Percentiles rank a stretch among this genome's conserved stretches.
These are phyloP conservation scores for Ichthyophthirius multifiliis DNA, from an alignment of 169 alveolate genomes.

Conservation along the genomic window DNA sequence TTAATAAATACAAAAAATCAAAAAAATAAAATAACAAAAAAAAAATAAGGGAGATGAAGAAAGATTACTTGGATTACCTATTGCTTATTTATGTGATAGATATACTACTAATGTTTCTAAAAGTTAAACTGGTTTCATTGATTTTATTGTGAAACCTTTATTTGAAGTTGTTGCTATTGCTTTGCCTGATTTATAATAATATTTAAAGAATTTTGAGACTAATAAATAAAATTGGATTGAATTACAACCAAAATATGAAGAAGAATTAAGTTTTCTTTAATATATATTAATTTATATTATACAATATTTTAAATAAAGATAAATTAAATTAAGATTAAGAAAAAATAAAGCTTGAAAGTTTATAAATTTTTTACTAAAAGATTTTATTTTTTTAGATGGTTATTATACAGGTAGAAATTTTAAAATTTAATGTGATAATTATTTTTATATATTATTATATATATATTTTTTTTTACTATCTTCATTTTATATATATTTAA, in stretches of 20 bases:
- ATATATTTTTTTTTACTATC: no score
- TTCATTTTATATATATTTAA: no score
- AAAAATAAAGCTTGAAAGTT: no score
- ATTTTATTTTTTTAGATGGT: no score
- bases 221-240: conserved; percentile 13
- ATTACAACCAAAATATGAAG: conserved; percentile 5
- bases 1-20: background rate
- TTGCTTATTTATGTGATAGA: conserved; percentile 37
- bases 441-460: no score
- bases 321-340: no score
- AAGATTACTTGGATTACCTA: conserved; percentile 27
- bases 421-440: no score
- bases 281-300: no score
- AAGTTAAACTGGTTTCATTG: conserved; percentile 31
- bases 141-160: conserved; percentile 37
- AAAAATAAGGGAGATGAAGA: conserved; percentile 33
- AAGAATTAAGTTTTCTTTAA: background rate
- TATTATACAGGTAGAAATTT: no score
- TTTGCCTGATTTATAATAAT: conserved; percentile 13
- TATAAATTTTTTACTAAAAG: no score
- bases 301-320: no score
- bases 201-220: background rate
- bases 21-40: background rate
- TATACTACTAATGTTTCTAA: conserved; percentile 29
- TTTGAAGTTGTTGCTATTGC: conserved; percentile 6